Base-by-base conservation (phyloP, 148 eudicot species). In the Amaranthus hypochondriacus region DNA sequence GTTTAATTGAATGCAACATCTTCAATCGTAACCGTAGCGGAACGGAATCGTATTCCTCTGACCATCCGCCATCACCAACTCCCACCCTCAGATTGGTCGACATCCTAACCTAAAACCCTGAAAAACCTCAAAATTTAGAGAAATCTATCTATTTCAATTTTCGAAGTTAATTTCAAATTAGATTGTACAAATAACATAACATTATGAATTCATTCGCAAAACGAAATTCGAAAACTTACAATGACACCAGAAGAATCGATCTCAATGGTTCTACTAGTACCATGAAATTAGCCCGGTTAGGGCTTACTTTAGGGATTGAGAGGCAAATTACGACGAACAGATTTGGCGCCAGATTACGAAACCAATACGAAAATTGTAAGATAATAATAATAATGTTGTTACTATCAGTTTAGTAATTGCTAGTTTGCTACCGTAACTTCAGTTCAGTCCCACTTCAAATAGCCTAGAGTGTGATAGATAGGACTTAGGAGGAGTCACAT, bases 11-110 rank as follows among this genome's bases (percentile, higher is more conserved):
- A 14, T 61, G 82, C 56, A 90, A 74, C 73, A 82, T 11, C 46
- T 86, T 86, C 73, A 74, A 68, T 39, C 95, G 87, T 63, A 84
- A 81, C 55, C 82, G 82, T 70, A 90, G 80, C 4, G 95, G 91
- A 65, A 88, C 61, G 62, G 80, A 75, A 50, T 90, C 92, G 71
- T 47, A 75, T 55, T 86, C 90, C 70, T 82, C 87, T 53, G 85
- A 81, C 88, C 88, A 88, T 13, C 13, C 69, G 48, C 68, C 51
- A 39, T 48, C 59, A 66, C 71, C 39, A 77, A 56, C 48, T 11
- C 47, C 10, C 28, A 21, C 60, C 21, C 61, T 71, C 10, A 72
- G 57, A n/a, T 77, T 28, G 53, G 50, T 66, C 72, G 75, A 71
- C 75, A 77, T 77, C 47, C 59, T 28, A 15, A 5, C 67, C 18